These are phyloP conservation scores for Zoysia pacifica DNA, from an alignment of 176 grass and related monocot genomes.

Conservation along the genomic window DNA sequence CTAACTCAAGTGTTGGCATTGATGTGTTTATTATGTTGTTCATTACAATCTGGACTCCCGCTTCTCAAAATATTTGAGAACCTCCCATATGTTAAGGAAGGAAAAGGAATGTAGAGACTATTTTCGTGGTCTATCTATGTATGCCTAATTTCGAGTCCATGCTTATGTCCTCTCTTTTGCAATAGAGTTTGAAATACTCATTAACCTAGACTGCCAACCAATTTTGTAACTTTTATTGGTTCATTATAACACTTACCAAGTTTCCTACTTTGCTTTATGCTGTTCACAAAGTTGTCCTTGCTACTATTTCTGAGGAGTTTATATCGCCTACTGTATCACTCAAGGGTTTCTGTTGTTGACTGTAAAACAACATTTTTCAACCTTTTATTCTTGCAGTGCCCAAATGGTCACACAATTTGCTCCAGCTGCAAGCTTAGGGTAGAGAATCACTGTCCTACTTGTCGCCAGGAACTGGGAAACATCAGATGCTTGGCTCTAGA, in stretches of 20 bases:
- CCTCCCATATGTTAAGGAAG: slow-evolving; percentile 13
- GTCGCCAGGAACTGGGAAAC: slow-evolving; percentile 80
- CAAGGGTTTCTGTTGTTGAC: background rate
- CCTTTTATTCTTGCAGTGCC: slow-evolving; percentile 62
- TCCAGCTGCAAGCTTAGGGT: slow-evolving; percentile 82
- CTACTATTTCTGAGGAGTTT: background rate
- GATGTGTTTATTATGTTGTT: background rate
- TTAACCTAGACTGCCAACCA: background rate
- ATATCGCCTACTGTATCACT: background rate
- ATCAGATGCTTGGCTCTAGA: slow-evolving; percentile 86
- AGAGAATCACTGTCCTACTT: slow-evolving; percentile 86
- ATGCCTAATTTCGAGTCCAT: background rate
- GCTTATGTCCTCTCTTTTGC: slow-evolving; percentile 10
- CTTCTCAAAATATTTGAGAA: slow-evolving; percentile 3
- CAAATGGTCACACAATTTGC: slow-evolving; percentile 87
- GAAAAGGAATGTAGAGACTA: slow-evolving; percentile 6
- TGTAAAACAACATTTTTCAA: slow-evolving; percentile 14
- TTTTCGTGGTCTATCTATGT: slow-evolving; percentile 12
- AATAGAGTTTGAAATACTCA: slow-evolving; percentile 1
- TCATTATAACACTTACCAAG: background rate
- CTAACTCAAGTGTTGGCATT: background rate
- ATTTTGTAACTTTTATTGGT: background rate
- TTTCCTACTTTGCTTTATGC: slow-evolving; percentile 6
- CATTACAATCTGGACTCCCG: slow-evolving; percentile 22
- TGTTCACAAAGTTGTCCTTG: background rate